These are phyloP conservation scores for Porcisia hertigi DNA, from an alignment of 208 protist species.

Conservation along the genomic window DNA sequence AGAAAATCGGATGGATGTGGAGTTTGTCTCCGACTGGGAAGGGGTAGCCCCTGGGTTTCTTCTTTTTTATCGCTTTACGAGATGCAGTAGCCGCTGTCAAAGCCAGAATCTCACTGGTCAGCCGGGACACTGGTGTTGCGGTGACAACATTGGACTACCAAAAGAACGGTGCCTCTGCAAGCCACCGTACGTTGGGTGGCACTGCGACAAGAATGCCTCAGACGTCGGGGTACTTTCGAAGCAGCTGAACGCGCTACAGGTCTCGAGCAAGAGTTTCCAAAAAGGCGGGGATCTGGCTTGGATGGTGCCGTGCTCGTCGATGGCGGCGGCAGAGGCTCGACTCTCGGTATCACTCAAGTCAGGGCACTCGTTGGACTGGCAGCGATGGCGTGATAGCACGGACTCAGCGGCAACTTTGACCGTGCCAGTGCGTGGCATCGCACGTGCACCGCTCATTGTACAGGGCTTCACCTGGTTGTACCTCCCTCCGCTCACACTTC, in stretches of 20 bases:
- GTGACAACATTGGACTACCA: conserved; percentile 29
- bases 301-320: conserved; percentile 17
- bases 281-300: conserved; percentile 18
- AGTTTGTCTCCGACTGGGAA: conserved; percentile 66
- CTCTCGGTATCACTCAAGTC: conserved; percentile 11
- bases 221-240: conserved; percentile 4
- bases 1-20: conserved; percentile 32
- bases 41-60: conserved; percentile 45
- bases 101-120: conserved; percentile 20
- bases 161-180: conserved; percentile 40
- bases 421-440: conserved; percentile 1
- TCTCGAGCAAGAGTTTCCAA: not conserved
- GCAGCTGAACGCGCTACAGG: conserved; percentile 6
- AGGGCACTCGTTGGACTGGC: not conserved
- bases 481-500: conserved; percentile 20
- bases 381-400: not conserved
- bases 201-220: conserved; percentile 27
- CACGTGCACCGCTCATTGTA: conserved; percentile 32
- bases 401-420: not conserved
- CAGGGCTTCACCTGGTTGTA: conserved; percentile 32
- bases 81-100: conserved; percentile 10
- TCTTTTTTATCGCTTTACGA: conserved; percentile 60
- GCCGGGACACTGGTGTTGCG: conserved; percentile 30
- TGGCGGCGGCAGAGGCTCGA: conserved; percentile 17
- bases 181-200: conserved; percentile 40